Evolutionary conservation across 352 stramenopile genomes (phyloP).

Genomic region (Pythium volutum): DNA sequence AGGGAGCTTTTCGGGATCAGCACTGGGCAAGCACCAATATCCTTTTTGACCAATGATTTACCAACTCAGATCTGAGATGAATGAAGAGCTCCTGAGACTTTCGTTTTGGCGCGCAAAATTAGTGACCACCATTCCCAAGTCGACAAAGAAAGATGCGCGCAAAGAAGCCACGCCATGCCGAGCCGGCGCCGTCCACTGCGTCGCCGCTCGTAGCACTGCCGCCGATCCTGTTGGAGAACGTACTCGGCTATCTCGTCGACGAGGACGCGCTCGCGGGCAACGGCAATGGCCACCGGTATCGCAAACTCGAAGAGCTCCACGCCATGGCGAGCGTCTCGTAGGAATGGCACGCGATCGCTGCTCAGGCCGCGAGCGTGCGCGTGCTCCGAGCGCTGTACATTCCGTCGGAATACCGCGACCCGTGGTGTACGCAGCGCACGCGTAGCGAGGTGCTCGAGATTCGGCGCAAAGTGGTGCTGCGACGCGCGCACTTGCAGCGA

Average conservation of each 20-base stretch:
- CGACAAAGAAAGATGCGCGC: not conserved
- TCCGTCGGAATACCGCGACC: not conserved
- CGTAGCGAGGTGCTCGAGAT: slow-evolving; percentile 7
- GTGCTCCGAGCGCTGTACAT: not conserved
- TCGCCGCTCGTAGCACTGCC: not conserved
- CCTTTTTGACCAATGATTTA: too few species aligned
- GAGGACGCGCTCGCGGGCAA: not conserved
- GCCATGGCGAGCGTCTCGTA: not conserved
- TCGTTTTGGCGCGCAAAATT: not conserved
- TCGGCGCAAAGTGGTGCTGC: not conserved
- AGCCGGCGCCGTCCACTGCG: not conserved
- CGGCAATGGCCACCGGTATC: not conserved
- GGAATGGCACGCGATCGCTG: not conserved
- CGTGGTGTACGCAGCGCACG: not conserved
- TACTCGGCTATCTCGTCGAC: not conserved
- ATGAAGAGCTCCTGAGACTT: too few species aligned
- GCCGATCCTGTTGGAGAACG: not conserved
- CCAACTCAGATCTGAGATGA: too few species aligned
- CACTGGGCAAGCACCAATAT: too few species aligned
- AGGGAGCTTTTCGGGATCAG: too few species aligned
- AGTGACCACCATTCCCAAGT: too few species aligned
- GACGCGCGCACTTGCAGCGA: not conserved
- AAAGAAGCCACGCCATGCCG: not conserved
- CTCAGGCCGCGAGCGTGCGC: not conserved
- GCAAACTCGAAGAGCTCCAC: not conserved